Percentiles rank a stretch among this genome's conserved stretches.
phyloP scores from a whole-genome alignment of 2,329 filamentous ascomycete genomes.

The Neonectria ditissima region DNA sequence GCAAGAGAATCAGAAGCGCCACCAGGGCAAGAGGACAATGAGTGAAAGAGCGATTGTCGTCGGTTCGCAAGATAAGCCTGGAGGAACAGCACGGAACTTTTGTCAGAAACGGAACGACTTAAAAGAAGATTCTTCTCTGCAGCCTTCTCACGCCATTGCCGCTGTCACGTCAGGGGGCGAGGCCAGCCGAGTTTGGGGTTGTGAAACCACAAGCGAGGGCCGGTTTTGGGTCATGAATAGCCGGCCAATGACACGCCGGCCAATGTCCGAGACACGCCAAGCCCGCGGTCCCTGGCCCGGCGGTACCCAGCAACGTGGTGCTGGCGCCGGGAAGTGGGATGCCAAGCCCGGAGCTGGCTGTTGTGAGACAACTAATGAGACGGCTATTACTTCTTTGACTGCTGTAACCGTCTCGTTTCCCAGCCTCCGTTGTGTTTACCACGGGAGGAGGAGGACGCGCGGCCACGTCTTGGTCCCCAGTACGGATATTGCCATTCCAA shows the following conservation, averaged over 20 bases:
- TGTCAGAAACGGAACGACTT: conserved; percentile 1
- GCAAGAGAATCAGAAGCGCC: conserved; percentile 26
- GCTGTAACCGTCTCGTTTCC: neutral
- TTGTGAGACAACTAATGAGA: conserved; percentile 2
- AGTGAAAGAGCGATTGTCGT: neutral
- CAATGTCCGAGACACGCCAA: conserved; percentile 1
- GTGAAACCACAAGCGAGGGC: neutral
- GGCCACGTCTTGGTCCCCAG: neutral
- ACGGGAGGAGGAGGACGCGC: neutral
- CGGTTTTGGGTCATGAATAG: neutral
- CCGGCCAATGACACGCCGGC: neutral
- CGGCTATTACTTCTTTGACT: neutral
- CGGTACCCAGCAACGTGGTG: neutral
- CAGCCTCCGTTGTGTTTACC: neutral
- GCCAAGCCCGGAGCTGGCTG: conserved; percentile 1
- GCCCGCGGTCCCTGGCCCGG: neutral
- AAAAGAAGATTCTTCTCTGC: neutral
- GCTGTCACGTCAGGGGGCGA: neutral
- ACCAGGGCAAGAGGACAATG: conserved; percentile 24
- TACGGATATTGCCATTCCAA: neutral
- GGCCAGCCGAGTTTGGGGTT: neutral
- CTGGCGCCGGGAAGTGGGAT: neutral
- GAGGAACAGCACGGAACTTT: neutral
- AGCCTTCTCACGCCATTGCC: neutral
- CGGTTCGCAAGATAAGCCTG: neutral